Base-by-base conservation (phyloP, 2,329 filamentous ascomycete species). In the Aureobasidium sp. region DNA sequence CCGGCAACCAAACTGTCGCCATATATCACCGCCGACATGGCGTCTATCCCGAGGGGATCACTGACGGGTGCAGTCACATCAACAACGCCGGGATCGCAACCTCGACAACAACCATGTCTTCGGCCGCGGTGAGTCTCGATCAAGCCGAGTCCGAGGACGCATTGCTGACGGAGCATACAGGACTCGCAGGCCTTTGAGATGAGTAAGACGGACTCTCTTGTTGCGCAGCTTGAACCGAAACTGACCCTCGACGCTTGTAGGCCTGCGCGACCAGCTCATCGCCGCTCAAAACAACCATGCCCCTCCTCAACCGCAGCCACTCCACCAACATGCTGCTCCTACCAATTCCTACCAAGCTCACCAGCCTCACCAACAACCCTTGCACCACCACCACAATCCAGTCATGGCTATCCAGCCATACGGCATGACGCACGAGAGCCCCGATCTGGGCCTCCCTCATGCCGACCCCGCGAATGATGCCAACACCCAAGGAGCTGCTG, bases 261-360 rank as follows among this genome's bases (percentile, higher is more conserved):
- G 82, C 70, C 78, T 86, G 69, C 80, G 83, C 73, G 83, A 85
- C 69, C 83, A 84, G 67, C 80, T 86, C 46, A 77, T 85, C 66
- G 82, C 79, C 67, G 76, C 78, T 59, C 78, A 79, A 62, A 74
- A 76, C 57, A 74, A 72, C 64, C 73, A 75, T 47, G 57, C 65
- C 37, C 72, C 21, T 69, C 74, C 15, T 74, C 31, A 31, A 21
- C 43, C 29, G 15, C 42, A 40, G n/a, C 76, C 63, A 73, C 75
- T 46, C 71, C 75, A 63, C 61, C 66, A 71, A 65, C 60, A 63
- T 63, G 57, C 72, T 66, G 63, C 62, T 1, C 57, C 63, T 15
- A 60, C 65, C 21, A 65, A 68, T 67, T 75, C 64, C 68, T 77
- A 75, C 67, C 75, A 71, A 58, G 73, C 63, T 57, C 71, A 74